Evolutionary conservation across 1,284 basidiomycete genomes (phyloP).

Genomic region (Spongispora temasekensis): DNA sequence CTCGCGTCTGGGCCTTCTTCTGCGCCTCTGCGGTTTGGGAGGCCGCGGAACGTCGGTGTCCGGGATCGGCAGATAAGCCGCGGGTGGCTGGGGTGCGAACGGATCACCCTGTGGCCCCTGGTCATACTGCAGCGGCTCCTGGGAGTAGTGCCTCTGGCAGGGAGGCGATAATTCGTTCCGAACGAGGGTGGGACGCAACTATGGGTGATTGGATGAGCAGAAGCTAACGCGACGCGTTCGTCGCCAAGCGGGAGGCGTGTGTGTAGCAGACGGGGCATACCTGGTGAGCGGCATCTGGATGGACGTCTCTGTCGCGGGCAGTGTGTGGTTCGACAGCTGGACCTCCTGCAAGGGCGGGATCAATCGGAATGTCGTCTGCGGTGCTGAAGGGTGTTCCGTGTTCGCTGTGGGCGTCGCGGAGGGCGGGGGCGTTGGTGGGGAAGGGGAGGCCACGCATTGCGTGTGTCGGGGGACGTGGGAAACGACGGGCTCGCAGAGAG

Average conservation of each 20-base stretch:
- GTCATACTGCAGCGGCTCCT: constrained; percentile 50
- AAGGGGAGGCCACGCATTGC: constrained; percentile 63
- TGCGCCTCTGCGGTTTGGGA: constrained; percentile 51
- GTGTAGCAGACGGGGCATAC: constrained; percentile 33
- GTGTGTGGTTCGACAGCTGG: constrained; percentile 54
- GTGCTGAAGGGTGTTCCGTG: constrained; percentile 55
- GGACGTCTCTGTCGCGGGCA: constrained; percentile 33
- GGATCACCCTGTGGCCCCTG: constrained; percentile 80
- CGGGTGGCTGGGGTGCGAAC: constrained; percentile 63
- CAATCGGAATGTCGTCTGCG: constrained; percentile 68
- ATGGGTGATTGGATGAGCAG: constrained; percentile 23
- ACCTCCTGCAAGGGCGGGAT: constrained; percentile 57
- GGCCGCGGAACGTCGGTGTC: constrained; percentile 33
- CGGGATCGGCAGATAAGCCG: constrained; percentile 50
- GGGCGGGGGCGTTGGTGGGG: constrained; percentile 46
- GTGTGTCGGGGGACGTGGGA: constrained; percentile 10
- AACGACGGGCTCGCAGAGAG: constrained; percentile 14
- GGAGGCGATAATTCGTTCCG: constrained; percentile 15
- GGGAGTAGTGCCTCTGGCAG: constrained; percentile 35
- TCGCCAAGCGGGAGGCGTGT: constrained; percentile 16
- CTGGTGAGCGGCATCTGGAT: constrained; percentile 14
- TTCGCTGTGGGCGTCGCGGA: constrained; percentile 57
- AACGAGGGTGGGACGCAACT: constrained; percentile 21
- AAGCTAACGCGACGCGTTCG: constrained; percentile 52
- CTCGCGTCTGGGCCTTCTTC: constrained; percentile 54